Evolutionary conservation across 352 stramenopile species (phyloP), one percentile per base, ranked within the genome.

Genomic region (Phytophthora parvispora): DNA sequence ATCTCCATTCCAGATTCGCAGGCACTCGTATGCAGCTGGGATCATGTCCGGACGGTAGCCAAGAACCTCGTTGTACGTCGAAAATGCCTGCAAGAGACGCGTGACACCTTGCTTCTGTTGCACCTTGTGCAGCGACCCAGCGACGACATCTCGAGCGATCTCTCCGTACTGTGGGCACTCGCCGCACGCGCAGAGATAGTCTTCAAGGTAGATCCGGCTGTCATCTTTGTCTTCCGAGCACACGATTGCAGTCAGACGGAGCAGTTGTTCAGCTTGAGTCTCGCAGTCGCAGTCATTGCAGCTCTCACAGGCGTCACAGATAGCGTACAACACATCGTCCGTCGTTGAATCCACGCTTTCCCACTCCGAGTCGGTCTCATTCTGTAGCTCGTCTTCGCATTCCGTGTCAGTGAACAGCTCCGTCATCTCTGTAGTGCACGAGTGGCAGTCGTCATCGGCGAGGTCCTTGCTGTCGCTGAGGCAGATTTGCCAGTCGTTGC

Each of bases 41-140:
- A 94, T 79, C 84, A 92, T 91, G 24, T 81, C 72, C 40, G 34
- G n/a, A 22, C 66, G 45, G 61, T 90, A 93, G 24, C 83, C 78
- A 27, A 86, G 53, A 32, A 80, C 72, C 74, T 93, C 84, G 55
- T 90, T 92, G 72, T 92, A 92, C 2, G 83, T 92, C 9, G 83
- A 90, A 62, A 87, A 94, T 1, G 84, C 83, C 53, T 91, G 84
- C 28, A 94, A 59, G 3, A 93, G 64, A 60, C 82, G 78, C 5
- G 55, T 83, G 24, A 88, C 74, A 24, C 78, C 88, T 6, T 65
- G 51, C 24, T 69, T 72, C 40, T 86, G 70, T 15, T 66, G 49
- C 8, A 69, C 55, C 18, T 60, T 75, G n/a, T 47, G 62, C 49
- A 27, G 52, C 15, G 67, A 53, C 27, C 28, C 28, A 22, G 20